Evolutionary conservation across 2,329 filamentous ascomycete genomes (phyloP), one percentile per base, ranked within the genome.

Genomic region (Graphilbum fragrans): DNA sequence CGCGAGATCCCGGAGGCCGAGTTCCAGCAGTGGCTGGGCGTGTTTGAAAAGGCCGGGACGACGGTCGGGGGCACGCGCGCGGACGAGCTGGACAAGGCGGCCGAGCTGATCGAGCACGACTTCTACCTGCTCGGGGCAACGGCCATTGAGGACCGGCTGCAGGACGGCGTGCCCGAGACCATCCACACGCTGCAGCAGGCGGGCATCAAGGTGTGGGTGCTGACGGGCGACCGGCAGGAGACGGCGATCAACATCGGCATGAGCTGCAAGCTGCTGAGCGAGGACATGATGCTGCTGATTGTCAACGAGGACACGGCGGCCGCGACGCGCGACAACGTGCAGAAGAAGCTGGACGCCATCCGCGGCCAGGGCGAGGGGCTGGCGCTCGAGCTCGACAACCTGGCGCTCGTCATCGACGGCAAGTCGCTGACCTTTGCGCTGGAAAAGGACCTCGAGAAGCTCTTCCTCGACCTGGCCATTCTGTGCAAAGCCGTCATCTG

Each of bases 211-310:
- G 82, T 98, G 42, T 98, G 92, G 92, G 92, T 98, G 18, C 63
- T 98, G 60, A 98, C 92, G 32, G 92, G 92, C 53, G 92, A 98
- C 67, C 78, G 92, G 53, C 93, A 98, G 63, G 92, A 98, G 62
- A 98, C 92, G 22, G 92, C 92, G 43, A 98, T 98, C 73, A 98
- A 98, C 60, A 98, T 98, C 51, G 92, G 93, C 49, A 98, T 98
- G 92, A 95, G 87, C 59, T 98, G 92, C 65, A 96, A 96, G 64
- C 74, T 98, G 38, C 86, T 98, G 46, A 94, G 87, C 50, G 92
- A 98, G 62, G 93, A 98, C 53, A 98, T 98, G 92, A 94, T 92
- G 55, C 72, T 98, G 11, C 67, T 98, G 41, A 95, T 98, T 52
- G 74, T 98, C 55, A 98, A 98, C 55, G 92, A 98, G 57, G 88